Evolutionary conservation across 176 grass and related monocot species (phyloP).

Genomic region (Saccharum officinarum): DNA sequence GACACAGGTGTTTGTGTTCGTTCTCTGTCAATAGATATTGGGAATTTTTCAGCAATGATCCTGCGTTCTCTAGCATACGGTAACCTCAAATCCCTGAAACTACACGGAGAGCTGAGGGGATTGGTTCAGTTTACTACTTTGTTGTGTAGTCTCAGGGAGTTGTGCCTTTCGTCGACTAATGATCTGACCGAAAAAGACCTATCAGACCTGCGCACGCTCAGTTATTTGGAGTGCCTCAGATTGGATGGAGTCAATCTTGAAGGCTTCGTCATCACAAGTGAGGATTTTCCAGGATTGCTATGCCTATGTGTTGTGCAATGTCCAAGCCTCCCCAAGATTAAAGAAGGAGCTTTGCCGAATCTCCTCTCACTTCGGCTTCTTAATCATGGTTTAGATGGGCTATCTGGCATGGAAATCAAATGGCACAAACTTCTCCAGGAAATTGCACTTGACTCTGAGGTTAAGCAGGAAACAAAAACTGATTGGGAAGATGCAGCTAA

Average conservation of each 20-base stretch:
- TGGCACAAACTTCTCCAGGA: not conserved
- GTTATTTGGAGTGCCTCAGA: too few relatives aligned
- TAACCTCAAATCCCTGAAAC: conserved; percentile 13
- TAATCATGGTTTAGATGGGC: not conserved
- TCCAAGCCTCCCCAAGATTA: not conserved
- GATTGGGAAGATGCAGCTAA: conserved; percentile 5
- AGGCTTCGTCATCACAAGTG: not conserved
- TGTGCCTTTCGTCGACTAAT: too few relatives aligned
- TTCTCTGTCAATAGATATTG: not conserved
- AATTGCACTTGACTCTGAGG: conserved; percentile 6
- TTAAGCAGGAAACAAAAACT: not conserved
- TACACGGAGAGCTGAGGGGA: not conserved
- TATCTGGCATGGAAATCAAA: conserved; percentile 1
- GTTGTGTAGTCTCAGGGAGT: not conserved
- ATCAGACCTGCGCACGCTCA: too few relatives aligned
- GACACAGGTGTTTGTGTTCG: not conserved
- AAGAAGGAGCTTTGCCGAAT: not conserved
- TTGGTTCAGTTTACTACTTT: not conserved
- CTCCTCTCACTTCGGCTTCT: conserved; percentile 30
- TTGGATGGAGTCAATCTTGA: not conserved
- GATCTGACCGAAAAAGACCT: too few relatives aligned
- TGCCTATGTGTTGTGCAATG: not conserved
- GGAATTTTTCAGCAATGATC: not conserved
- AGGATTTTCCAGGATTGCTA: not conserved
- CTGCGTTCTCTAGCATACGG: not conserved